Conservation (phyloP, 2,329 filamentous ascomycete genomes). For the Talaromyces sp. region DNA sequence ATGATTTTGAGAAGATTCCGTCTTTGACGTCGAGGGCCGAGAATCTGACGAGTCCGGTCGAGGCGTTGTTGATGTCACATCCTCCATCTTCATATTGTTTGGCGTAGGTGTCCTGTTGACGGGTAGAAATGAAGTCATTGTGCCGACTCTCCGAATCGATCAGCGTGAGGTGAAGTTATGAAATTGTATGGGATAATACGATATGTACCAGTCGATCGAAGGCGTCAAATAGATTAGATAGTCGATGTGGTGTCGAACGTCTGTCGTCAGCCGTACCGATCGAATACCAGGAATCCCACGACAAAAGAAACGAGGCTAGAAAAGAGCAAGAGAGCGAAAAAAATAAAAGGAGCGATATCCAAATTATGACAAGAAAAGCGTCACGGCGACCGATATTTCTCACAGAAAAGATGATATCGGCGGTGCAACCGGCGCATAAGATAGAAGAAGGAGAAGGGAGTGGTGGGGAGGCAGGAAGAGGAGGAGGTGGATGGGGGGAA, state of each 20-base stretch:
- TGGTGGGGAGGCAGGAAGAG: conserved; percentile 13
- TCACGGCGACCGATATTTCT: conserved; percentile 1
- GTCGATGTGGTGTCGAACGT: not conserved
- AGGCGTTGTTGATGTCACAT: conserved; percentile 57
- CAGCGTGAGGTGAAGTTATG: no score
- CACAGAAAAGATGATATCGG: not conserved
- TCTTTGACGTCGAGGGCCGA: conserved; percentile 28
- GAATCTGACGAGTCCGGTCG: conserved; percentile 41
- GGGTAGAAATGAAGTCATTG: conserved; percentile 59
- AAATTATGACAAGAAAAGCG: not conserved
- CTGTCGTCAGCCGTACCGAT: not conserved
- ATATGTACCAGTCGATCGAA: not conserved
- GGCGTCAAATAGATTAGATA: not conserved
- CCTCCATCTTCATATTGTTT: conserved; percentile 45
- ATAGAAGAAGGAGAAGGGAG: not conserved
- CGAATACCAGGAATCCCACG: not conserved
- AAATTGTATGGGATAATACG: not conserved
- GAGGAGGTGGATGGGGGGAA: conserved; percentile 10
- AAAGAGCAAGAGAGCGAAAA: not conserved
- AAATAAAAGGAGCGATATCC: conserved; percentile 3
- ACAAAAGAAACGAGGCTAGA: not conserved
- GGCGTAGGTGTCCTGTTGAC: conserved; percentile 57
- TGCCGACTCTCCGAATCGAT: not conserved
- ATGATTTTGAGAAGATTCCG: conserved; percentile 30
- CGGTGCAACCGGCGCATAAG: conserved; percentile 16